A percentile compares a stretch with the other conserved stretches of the same genome.
These are phyloP conservation scores for Corylus avellana DNA, from an alignment of 306 rosid species.

Conservation along the genomic window DNA sequence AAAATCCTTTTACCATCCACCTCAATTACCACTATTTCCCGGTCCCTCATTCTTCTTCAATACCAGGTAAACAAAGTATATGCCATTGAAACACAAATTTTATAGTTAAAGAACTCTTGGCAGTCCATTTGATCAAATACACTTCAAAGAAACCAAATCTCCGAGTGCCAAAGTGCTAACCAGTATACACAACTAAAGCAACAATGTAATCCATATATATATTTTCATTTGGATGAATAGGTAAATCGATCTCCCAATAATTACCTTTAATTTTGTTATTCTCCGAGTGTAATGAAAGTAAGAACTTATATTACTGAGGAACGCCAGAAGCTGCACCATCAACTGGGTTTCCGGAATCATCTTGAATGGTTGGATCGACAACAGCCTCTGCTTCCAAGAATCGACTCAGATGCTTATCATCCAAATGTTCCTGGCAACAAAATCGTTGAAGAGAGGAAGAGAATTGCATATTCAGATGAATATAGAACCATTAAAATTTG, in stretches of 20 bases:
- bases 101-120: background rate
- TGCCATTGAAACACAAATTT: background rate
- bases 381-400: slow-evolving; percentile 65
- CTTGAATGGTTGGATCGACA: slow-evolving; percentile 26
- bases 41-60: background rate
- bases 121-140: background rate
- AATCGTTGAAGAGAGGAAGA: background rate
- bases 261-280: background rate
- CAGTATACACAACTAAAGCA: background rate
- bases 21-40: background rate
- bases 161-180: background rate
- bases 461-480: background rate
- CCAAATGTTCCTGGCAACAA: slow-evolving; percentile 63
- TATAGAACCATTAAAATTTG: background rate
- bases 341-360: slow-evolving; percentile 7
- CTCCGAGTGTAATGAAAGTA: background rate
- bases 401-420: slow-evolving; percentile 64
- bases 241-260: slow-evolving; percentile 1
- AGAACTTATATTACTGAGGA: slow-evolving; percentile 23
- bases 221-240: background rate
- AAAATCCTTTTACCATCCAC: background rate
- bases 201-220: background rate
- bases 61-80: background rate
- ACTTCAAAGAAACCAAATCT: background rate
- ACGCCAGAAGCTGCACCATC: slow-evolving; percentile 21